These are phyloP conservation scores for Cryptosporidium tyzzeri DNA, from an alignment of 169 alveolate species.

Conservation along the genomic window DNA sequence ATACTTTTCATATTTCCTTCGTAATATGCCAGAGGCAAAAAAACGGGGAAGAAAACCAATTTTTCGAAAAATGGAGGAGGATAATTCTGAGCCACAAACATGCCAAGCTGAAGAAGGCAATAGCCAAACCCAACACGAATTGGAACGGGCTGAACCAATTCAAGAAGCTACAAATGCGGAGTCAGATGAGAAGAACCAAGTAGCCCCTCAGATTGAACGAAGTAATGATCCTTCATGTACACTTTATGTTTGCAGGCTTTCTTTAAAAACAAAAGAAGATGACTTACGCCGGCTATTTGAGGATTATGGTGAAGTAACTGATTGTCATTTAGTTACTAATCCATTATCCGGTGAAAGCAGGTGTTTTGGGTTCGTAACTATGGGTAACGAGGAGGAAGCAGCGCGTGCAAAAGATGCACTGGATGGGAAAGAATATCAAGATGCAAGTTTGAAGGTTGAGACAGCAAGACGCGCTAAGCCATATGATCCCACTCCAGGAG, in stretches of 20 bases:
- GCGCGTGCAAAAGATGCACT: conserved; percentile 74
- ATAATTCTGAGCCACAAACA: conserved; percentile 57
- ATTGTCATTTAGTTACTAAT: conserved; percentile 63
- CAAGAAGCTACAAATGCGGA: conserved; percentile 29
- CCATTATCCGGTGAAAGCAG: conserved; percentile 69
- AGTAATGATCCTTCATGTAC: conserved; percentile 71
- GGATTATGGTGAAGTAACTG: conserved; percentile 72
- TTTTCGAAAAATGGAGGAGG: conserved; percentile 64
- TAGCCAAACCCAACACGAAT: conserved; percentile 6
- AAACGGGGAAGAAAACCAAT: conserved; percentile 77
- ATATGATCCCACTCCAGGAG: conserved; percentile 74
- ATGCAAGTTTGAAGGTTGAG: conserved; percentile 69
- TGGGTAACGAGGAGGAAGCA: conserved; percentile 69
- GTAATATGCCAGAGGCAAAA: conserved; percentile 74
- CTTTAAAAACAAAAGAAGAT: conserved; percentile 59
- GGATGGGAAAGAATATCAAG: conserved; percentile 74
- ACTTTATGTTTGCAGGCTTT: conserved; percentile 69
- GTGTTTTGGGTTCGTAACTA: conserved; percentile 72
- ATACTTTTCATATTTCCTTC: conserved; percentile 48
- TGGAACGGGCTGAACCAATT: conserved; percentile 14
- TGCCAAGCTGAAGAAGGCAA: conserved; percentile 12
- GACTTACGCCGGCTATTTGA: conserved; percentile 62
- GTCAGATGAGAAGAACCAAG: conserved; percentile 26
- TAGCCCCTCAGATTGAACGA: conserved; percentile 25
- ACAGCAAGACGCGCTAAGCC: conserved; percentile 76